A percentile compares a stretch with the other conserved stretches of the same genome.
Conservation (phyloP, 495 filamentous ascomycete genomes). For the Penicillium paxilli region DNA sequence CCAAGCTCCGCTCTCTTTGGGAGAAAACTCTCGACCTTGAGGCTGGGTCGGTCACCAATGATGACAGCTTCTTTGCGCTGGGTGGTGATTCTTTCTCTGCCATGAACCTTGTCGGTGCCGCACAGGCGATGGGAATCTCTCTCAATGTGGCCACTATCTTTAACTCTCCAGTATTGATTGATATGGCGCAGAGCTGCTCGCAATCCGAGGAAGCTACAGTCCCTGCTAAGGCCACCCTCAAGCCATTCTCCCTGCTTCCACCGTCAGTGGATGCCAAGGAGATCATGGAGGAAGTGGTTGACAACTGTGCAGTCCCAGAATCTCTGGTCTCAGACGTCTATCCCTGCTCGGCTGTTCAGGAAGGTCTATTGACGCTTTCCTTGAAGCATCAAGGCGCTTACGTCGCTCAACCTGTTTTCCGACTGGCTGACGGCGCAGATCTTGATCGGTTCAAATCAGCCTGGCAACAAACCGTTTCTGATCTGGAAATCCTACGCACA, state of each 20-base stretch:
- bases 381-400: constrained; percentile 53
- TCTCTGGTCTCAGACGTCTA: constrained; percentile 56
- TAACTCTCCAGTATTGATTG: constrained; percentile 41
- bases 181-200: constrained; percentile 45
- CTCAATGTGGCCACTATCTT: constrained; percentile 54
- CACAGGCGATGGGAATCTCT: constrained; percentile 40
- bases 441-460: constrained; percentile 50
- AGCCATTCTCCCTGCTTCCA: constrained; percentile 50
- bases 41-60: constrained; percentile 36
- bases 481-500: constrained; percentile 55
- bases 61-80: constrained; percentile 53
- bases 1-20: constrained; percentile 36
- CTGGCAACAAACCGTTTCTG: constrained; percentile 51
- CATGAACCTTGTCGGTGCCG: constrained; percentile 54
- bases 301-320: constrained; percentile 40
- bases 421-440: constrained; percentile 42
- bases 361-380: constrained; percentile 65
- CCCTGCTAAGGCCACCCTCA: constrained; percentile 11
- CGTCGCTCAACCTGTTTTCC: constrained; percentile 49
- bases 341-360: constrained; percentile 71
- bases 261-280: constrained; percentile 18
- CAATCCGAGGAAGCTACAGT: constrained; percentile 1
- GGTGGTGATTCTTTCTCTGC: constrained; percentile 59
- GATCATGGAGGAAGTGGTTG: constrained; percentile 45
- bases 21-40: constrained; percentile 38